Evolutionary conservation across 495 filamentous ascomycete genomes (phyloP).

Genomic region (Rhypophila decipiens): DNA sequence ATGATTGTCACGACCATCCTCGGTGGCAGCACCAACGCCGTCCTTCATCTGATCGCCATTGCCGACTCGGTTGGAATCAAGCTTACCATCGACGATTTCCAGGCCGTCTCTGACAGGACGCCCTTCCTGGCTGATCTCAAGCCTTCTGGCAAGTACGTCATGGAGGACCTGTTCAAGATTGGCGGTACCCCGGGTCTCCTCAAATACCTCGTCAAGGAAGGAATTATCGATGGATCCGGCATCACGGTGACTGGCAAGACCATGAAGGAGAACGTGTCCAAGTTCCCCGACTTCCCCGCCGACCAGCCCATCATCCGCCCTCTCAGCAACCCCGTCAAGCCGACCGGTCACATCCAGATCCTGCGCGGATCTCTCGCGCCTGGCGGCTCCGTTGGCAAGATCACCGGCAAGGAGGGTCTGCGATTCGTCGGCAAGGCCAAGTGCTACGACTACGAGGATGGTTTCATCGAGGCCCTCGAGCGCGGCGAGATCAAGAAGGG

Average conservation of each 20-base stretch:
- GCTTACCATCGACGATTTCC: conserved; percentile 96
- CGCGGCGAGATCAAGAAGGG: conserved; percentile 84
- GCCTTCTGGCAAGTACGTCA: conserved; percentile 94
- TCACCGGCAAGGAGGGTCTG: conserved; percentile 96
- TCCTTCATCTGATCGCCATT: conserved; percentile 94
- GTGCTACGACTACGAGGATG: conserved; percentile 80
- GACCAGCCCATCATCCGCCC: conserved; percentile 92
- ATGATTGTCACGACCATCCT: conserved; percentile 95
- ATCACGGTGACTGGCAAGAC: conserved; percentile 96
- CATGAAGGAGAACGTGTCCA: conserved; percentile 80
- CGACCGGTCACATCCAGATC: conserved; percentile 94
- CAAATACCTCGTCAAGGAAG: conserved; percentile 87
- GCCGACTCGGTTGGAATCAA: conserved; percentile 90
- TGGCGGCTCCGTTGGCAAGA: conserved; percentile 91
- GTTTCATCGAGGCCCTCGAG: conserved; percentile 72
- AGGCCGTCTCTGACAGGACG: conserved; percentile 81
- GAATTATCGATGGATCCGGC: conserved; percentile 76
- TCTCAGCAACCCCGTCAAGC: conserved; percentile 85
- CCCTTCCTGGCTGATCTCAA: conserved; percentile 96
- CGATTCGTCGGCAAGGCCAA: conserved; percentile 80
- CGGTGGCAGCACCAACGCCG: conserved; percentile 93
- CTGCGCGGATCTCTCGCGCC: conserved; percentile 86
- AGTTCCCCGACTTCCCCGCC: conserved; percentile 66
- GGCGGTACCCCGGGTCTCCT: conserved; percentile 87
- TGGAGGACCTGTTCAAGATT: conserved; percentile 83